Base-by-base conservation (phyloP, 2,329 filamentous ascomycete species). In the Fusarium humuli region DNA sequence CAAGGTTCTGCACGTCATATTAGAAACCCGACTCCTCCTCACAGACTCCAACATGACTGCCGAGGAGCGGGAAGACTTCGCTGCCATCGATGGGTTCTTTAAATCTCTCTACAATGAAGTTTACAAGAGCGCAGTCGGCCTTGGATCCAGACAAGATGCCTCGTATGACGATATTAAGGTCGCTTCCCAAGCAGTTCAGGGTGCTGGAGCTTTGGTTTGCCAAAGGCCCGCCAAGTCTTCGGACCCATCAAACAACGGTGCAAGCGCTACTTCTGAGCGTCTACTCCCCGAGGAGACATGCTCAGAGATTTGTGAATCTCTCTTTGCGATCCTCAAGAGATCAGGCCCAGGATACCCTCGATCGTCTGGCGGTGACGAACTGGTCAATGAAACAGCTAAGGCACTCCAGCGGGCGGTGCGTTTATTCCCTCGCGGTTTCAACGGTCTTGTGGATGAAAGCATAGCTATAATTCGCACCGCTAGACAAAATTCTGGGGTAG, bases 1-100 rank as follows among this genome's bases (percentile, higher is more conserved):
- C 4, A 81, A 82, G 20, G 78, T 89, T 3, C 70, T 88, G 7
- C 84, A 85, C 54, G 83, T 85, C 2, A 76, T 88, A 10, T 76
- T 89, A 23, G 83, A 84, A 65, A 82, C 83, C 4, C 79, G 85
- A 5, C 73, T 82, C 30, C 71, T 82, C 5, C 76, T 86, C 4
- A 75, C 81, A 13, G 76, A 78, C 16, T 65, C 71, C 8, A 70
- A 75, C 2, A 76, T 81, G 71, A 76, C 74, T 6, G 69, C 66
- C n/a, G 79, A 78, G 42, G 83, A 81, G 25, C 79, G 77, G 48
- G 75, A 73, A 37, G 79, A 77, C 45, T 84, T 82, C 70, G 77
- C 75, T 47, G 75, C 75, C 41, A 77, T 79, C 20, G 80, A 79
- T 57, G 57, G 69, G 4, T 76, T 77, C 65, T 83, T 86, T 55